Percentiles rank a stretch among this genome's conserved stretches.
These are phyloP conservation scores for Thraustochytrium striatum DNA, from an alignment of 352 stramenopile genomes.

Conservation along the genomic window DNA sequence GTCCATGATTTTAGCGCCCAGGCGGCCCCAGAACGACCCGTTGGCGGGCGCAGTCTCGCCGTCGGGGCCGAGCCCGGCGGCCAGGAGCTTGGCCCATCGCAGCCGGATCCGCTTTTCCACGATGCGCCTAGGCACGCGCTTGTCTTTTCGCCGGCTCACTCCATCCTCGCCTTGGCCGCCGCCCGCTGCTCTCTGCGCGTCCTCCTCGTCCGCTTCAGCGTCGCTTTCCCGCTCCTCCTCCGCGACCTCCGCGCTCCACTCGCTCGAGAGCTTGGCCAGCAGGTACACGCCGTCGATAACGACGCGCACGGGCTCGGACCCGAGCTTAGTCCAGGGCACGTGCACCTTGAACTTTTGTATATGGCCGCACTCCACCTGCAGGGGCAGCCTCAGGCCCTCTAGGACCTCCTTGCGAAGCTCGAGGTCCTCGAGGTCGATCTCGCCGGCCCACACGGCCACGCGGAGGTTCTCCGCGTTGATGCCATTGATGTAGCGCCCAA, in stretches of 20 bases:
- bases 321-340: constrained; percentile 33
- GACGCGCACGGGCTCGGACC: constrained; percentile 26
- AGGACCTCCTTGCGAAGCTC: constrained; percentile 37
- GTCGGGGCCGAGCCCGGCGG: background rate
- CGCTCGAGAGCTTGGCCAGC: constrained; percentile 2
- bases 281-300: constrained; percentile 33
- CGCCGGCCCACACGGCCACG: constrained; percentile 21
- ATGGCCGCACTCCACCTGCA: constrained; percentile 30
- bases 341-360: constrained; percentile 41
- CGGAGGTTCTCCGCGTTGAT: constrained; percentile 42
- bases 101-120: constrained; percentile 40
- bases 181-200: background rate
- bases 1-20: constrained; percentile 45
- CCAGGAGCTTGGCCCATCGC: constrained; percentile 29
- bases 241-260: background rate
- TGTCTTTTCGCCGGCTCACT: background rate
- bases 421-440: constrained; percentile 45
- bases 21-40: constrained; percentile 9
- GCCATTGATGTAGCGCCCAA: constrained; percentile 36
- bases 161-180: background rate
- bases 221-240: background rate
- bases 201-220: background rate
- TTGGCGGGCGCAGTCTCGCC: background rate
- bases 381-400: constrained; percentile 8
- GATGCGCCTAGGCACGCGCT: constrained; percentile 15